A percentile compares a stretch with the other conserved stretches of the same genome.
These are phyloP conservation scores for Yarrowia yakushimensis DNA, from an alignment of 805 yeast genomes.

Conservation along the genomic window DNA sequence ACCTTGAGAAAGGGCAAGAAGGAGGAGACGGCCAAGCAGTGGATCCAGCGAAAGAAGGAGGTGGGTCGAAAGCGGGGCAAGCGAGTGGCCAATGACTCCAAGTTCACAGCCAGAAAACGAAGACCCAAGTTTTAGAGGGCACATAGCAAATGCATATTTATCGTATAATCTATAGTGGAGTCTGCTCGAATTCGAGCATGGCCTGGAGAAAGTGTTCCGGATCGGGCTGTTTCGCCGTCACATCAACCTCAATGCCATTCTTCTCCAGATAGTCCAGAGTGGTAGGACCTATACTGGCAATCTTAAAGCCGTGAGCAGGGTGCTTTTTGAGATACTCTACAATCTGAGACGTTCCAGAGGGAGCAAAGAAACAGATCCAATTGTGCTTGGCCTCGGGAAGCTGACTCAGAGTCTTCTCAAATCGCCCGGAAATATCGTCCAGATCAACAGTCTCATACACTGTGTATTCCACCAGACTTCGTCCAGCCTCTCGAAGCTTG, in stretches of 20 bases:
- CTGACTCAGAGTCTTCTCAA: slow-evolving; percentile 29
- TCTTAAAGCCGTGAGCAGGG: slow-evolving; percentile 36
- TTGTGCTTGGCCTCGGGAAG: slow-evolving; percentile 26
- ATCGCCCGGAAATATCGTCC: slow-evolving; percentile 43
- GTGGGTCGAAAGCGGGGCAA: slow-evolving; percentile 89
- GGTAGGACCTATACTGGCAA: slow-evolving; percentile 93
- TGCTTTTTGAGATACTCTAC: slow-evolving; percentile 45
- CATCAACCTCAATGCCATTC: slow-evolving; percentile 53
- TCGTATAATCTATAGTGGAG: neutral
- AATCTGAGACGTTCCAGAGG: slow-evolving; percentile 75
- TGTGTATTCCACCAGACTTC: slow-evolving; percentile 53
- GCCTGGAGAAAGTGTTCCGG: slow-evolving; percentile 54
- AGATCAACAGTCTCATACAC: slow-evolving; percentile 65
- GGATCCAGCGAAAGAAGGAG: slow-evolving; percentile 86
- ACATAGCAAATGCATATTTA: slow-evolving; percentile 3
- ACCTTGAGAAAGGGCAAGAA: slow-evolving; percentile 47
- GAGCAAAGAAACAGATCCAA: slow-evolving; percentile 88
- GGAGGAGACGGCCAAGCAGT: slow-evolving; percentile 74
- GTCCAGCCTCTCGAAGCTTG: slow-evolving; percentile 45
- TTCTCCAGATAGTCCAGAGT: slow-evolving; percentile 58
- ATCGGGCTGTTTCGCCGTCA: slow-evolving; percentile 70
- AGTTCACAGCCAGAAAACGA: slow-evolving; percentile 85
- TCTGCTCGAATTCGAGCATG: too few species aligned
- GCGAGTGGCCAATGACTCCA: slow-evolving; percentile 80
- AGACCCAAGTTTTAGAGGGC: slow-evolving; percentile 53